These are phyloP conservation scores for Cordyceps fumosorosea DNA, from an alignment of 2,329 filamentous ascomycete species.

Conservation along the genomic window DNA sequence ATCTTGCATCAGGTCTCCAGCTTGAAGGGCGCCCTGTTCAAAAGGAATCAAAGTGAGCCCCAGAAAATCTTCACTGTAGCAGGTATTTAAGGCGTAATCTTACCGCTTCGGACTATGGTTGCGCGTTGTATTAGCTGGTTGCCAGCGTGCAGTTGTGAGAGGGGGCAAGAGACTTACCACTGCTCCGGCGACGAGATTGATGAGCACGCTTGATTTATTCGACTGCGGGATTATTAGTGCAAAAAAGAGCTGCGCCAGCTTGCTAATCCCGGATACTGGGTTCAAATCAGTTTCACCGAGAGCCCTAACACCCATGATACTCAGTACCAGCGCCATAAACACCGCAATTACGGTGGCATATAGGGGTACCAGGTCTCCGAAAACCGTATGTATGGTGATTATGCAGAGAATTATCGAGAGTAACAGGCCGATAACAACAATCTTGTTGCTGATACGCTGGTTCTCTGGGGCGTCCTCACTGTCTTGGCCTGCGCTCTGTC, in stretches of 20 bases:
- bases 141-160: not conserved
- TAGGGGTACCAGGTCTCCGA: conserved; percentile 74
- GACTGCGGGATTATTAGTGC: conserved; percentile 78
- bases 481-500: conserved; percentile 20
- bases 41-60: conserved; percentile 11
- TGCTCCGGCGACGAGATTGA: conserved; percentile 90
- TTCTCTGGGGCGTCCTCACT: conserved; percentile 74
- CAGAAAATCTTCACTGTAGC: too few relatives aligned
- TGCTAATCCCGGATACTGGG: conserved; percentile 92
- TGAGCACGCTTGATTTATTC: conserved; percentile 80
- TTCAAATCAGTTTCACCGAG: conserved; percentile 86
- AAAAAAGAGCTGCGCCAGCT: conserved; percentile 92
- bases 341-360: conserved; percentile 73
- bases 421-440: conserved; percentile 68
- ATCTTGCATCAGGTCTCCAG: conserved; percentile 94
- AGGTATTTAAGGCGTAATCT: not conserved
- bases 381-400: conserved; percentile 72
- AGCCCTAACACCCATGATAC: conserved; percentile 66
- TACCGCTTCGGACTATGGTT: conserved; percentile 34
- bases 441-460: conserved; percentile 68
- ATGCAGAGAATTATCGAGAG: conserved; percentile 76
- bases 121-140: not conserved
- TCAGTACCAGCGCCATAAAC: conserved; percentile 70
- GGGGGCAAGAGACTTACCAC: conserved; percentile 42
- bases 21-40: conserved; percentile 68